Percentiles rank a stretch among this genome's conserved stretches.
phyloP scores from a whole-genome alignment of 225 moss, liverwort and hornwort genomes.

The Physcomitrium patens region DNA sequence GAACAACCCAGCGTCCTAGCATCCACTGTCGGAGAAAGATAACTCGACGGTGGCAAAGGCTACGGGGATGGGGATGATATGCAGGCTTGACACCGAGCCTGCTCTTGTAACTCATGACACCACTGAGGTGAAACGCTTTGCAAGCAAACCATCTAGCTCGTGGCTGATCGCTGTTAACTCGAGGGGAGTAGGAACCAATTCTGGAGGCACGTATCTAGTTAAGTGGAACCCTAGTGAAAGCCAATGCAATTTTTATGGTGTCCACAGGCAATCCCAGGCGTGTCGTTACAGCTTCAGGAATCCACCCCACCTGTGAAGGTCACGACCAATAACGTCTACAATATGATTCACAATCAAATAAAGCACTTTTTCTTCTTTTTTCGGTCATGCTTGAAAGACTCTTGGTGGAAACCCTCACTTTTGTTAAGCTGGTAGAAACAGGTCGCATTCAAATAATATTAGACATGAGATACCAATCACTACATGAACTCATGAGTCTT shows the following conservation, averaged over 20 bases:
- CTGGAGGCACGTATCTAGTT: no score
- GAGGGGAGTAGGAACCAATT: no score
- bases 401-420: no score
- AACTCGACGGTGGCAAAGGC: neutral
- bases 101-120: slow-evolving; percentile 21
- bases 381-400: no score
- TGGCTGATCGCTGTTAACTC: neutral
- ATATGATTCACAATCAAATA: slow-evolving; percentile 5
- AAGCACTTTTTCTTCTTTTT: neutral
- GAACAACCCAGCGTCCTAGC: slow-evolving; percentile 32
- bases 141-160: slow-evolving; percentile 11
- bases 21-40: no score
- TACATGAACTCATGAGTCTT: no score
- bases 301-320: slow-evolving; percentile 34
- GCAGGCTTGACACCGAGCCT: neutral
- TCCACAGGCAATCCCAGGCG: neutral
- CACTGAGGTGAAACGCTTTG: neutral
- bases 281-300: slow-evolving; percentile 12
- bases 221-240: neutral
- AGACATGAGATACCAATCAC: no score
- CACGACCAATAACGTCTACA: slow-evolving; percentile 38
- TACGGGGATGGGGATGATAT: neutral
- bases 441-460: no score
- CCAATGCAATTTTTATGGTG: slow-evolving; percentile 42
- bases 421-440: no score